Evolutionary conservation across 495 filamentous ascomycete species (phyloP).

Genomic region (Daldinia grandis): DNA sequence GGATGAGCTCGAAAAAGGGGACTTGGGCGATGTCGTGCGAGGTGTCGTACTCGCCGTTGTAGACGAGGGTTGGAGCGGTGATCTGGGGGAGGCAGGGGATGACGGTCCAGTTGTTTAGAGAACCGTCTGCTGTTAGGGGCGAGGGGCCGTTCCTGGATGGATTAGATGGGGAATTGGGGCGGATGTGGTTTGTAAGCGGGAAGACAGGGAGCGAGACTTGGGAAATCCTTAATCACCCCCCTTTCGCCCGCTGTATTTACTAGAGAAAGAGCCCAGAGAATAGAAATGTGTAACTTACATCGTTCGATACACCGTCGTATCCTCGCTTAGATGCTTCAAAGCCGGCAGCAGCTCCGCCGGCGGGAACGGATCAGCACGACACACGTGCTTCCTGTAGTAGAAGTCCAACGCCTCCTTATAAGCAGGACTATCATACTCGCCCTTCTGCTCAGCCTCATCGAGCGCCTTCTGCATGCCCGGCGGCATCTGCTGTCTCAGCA

Average conservation of each 20-base stretch:
- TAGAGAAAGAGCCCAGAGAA: neutral
- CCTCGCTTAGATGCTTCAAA: slow-evolving; percentile 49
- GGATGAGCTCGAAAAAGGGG: neutral
- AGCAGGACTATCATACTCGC: slow-evolving; percentile 53
- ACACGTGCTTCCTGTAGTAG: slow-evolving; percentile 53
- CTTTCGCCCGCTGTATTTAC: neutral
- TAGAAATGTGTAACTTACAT: slow-evolving; percentile 45
- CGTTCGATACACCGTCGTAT: slow-evolving; percentile 54
- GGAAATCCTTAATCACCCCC: neutral
- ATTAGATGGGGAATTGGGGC: neutral
- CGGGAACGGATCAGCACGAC: slow-evolving; percentile 48
- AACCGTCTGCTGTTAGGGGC: neutral
- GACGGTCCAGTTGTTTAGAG: neutral
- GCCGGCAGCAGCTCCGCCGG: slow-evolving; percentile 46
- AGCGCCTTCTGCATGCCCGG: slow-evolving; percentile 44
- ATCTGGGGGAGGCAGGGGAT: neutral
- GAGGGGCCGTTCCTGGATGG: neutral
- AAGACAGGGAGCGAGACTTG: neutral
- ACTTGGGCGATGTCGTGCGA: neutral
- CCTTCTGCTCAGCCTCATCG: slow-evolving; percentile 48
- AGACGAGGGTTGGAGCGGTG: neutral
- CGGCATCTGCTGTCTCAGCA: slow-evolving; percentile 50
- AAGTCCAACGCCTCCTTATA: slow-evolving; percentile 52
- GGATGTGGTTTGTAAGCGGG: neutral
- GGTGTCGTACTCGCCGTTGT: neutral